phyloP scores from a whole-genome alignment of 257 asterid genomes.

The Pogostemon cablin region DNA sequence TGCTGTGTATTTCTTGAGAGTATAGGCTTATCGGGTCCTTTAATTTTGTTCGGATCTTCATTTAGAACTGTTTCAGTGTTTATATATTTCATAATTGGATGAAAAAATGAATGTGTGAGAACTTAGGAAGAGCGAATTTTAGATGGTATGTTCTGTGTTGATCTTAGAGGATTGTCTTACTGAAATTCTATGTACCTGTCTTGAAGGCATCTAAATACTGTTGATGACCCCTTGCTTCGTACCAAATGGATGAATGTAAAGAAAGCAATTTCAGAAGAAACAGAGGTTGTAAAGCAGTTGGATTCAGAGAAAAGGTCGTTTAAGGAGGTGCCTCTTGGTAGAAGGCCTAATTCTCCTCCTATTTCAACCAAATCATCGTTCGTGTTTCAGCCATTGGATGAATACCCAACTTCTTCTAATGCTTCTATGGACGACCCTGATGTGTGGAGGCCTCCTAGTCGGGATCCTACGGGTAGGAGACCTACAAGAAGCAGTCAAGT shows the following conservation, averaged over 20 bases:
- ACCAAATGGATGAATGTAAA: slow-evolving; percentile 93
- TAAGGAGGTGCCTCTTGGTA: slow-evolving; percentile 74
- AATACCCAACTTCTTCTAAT: slow-evolving; percentile 85
- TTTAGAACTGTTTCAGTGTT: neutral
- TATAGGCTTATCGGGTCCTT: slow-evolving; percentile 26
- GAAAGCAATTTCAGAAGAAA: slow-evolving; percentile 88
- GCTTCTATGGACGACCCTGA: slow-evolving; percentile 96
- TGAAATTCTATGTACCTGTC: slow-evolving; percentile 16
- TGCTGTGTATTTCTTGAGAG: slow-evolving; percentile 9
- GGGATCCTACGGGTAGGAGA: slow-evolving; percentile 74
- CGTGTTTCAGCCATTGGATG: slow-evolving; percentile 93
- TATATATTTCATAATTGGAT: neutral
- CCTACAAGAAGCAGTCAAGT: slow-evolving; percentile 70
- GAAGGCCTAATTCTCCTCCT: slow-evolving; percentile 89
- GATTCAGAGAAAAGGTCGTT: slow-evolving; percentile 90
- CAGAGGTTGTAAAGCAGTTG: slow-evolving; percentile 95
- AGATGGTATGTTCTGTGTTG: slow-evolving; percentile 1
- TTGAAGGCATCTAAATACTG: slow-evolving; percentile 76
- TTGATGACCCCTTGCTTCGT: slow-evolving; percentile 86
- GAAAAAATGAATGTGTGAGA: neutral
- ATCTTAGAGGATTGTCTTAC: slow-evolving; percentile 9
- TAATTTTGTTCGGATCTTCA: slow-evolving; percentile 8
- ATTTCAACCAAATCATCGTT: slow-evolving; percentile 83
- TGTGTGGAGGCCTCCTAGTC: slow-evolving; percentile 98
- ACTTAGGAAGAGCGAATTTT: slow-evolving; percentile 4